Conservation (phyloP, 2,329 filamentous ascomycete genomes). For the Septoria linicola region DNA sequence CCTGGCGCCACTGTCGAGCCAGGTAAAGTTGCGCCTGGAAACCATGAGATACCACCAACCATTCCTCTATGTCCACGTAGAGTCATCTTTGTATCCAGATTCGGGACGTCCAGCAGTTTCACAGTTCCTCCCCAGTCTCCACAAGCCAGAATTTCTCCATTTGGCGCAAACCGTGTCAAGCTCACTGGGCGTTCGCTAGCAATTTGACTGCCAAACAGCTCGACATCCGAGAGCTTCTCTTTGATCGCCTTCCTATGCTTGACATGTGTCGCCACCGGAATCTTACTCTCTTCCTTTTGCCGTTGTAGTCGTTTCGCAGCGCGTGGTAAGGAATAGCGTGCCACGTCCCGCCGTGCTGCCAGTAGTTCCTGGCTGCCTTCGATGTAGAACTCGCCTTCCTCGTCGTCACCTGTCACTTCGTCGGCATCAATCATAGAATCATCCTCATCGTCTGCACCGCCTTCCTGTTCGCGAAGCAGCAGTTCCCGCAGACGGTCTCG, state of each 20-base stretch:
- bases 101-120: constrained; percentile 80
- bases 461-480: constrained; percentile 66
- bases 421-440: constrained; percentile 61
- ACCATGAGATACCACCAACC: constrained; percentile 88
- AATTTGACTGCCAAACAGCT: constrained; percentile 90
- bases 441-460: constrained; percentile 50
- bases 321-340: constrained; percentile 77
- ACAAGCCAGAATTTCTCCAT: constrained; percentile 77
- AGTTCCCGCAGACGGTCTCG: constrained; percentile 83
- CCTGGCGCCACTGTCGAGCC: constrained; percentile 65
- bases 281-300: constrained; percentile 77
- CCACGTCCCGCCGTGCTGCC: constrained; percentile 74
- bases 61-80: constrained; percentile 84
- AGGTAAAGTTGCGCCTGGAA: constrained; percentile 74
- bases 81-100: constrained; percentile 71
- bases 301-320: constrained; percentile 74
- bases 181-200: constrained; percentile 87
- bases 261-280: constrained; percentile 84
- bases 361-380: constrained; percentile 73
- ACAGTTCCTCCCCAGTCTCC: constrained; percentile 93
- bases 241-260: constrained; percentile 89
- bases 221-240: constrained; percentile 75
- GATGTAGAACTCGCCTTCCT: constrained; percentile 94
- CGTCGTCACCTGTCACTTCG: constrained; percentile 59
- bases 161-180: constrained; percentile 86